Base-by-base conservation (phyloP, 2,329 filamentous ascomycete genomes). In the Cytospora chrysosperma region DNA sequence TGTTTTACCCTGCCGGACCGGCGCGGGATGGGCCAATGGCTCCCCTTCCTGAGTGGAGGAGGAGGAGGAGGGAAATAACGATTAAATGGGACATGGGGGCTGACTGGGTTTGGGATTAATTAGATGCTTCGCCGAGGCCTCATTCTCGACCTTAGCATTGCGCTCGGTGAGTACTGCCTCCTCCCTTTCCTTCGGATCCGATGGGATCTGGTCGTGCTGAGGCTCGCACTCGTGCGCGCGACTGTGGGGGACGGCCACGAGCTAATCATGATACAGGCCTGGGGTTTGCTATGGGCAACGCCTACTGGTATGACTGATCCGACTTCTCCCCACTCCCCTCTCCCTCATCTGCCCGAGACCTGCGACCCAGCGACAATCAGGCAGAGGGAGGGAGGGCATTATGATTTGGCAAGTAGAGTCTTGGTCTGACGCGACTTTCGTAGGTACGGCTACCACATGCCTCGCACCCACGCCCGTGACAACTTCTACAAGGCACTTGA, bases 391-490 rank as follows among this genome's bases (percentile, higher is more conserved):
- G n/a, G 9, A 21, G 43, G 7, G 12, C 3, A 9, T n/a, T 37
- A 30, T 4, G 19, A 52, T 24, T 53, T 24, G 43, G 43, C 9
- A 47, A 12, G 43, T 21, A 47, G 4, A 47, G 43, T 32, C 50
- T 54, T 59, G 17, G 21, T 43, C 62, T 55, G 62, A 55, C 47
- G 19, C 43, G 13, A 54, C 40, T 15, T 10, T 15, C 62, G 68
- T 68, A 87, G 84, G 84, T 84, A 86, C 80, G 84, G 85, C 74
- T 87, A 74, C 79, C 85, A 87, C 78, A 77, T 86, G 72, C 85
- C 84, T 69, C 83, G 84, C 75, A 85, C 82, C 72, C 74, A 80
- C 72, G 79, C 78, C 68, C 84, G 85, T 73, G 85, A 87, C 76
- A 76, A 76, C 75, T 81, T 79, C 81, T 86, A 86, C 79, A 75